phyloP scores from a whole-genome alignment of 371 early-diverging fungal genomes.

The Lichtheimia ornata region DNA sequence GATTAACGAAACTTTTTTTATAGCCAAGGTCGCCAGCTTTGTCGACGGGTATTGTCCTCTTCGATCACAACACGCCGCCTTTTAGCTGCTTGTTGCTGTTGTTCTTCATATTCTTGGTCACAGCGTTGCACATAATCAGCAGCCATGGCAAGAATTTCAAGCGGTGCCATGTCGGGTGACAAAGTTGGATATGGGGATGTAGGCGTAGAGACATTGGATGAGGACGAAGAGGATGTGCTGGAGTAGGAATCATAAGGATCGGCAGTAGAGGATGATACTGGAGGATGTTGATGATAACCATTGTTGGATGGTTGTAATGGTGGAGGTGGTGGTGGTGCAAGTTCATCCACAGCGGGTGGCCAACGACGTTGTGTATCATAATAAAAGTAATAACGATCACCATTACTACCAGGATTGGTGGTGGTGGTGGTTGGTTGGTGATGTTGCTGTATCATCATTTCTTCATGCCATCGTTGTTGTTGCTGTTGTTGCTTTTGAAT shows the following conservation, averaged over 20 bases:
- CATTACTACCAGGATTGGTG: not conserved
- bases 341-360: not conserved
- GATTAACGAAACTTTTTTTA: conserved; percentile 9
- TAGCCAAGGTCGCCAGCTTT: conserved; percentile 25
- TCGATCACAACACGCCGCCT: conserved; percentile 1
- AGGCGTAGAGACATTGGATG: conserved; percentile 36
- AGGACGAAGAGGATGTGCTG: conserved; percentile 31
- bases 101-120: conserved; percentile 36
- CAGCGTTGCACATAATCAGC: conserved; percentile 53
- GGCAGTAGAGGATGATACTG: conserved; percentile 7
- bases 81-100: conserved; percentile 7
- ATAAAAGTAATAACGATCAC: conserved; percentile 8
- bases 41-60: conserved; percentile 11
- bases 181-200: conserved; percentile 13
- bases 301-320: conserved; percentile 1
- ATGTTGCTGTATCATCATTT: conserved; percentile 5
- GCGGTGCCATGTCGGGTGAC: conserved; percentile 35
- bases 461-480: conserved; percentile 11
- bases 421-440: not conserved
- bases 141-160: conserved; percentile 49
- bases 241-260: conserved; percentile 9
- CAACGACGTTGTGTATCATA: conserved; percentile 2
- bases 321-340: conserved; percentile 1
- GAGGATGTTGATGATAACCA: conserved; percentile 11
- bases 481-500: conserved; percentile 16